Conservation (phyloP, 192 early-diverging fungal species). For the Backusella luteola region DNA sequence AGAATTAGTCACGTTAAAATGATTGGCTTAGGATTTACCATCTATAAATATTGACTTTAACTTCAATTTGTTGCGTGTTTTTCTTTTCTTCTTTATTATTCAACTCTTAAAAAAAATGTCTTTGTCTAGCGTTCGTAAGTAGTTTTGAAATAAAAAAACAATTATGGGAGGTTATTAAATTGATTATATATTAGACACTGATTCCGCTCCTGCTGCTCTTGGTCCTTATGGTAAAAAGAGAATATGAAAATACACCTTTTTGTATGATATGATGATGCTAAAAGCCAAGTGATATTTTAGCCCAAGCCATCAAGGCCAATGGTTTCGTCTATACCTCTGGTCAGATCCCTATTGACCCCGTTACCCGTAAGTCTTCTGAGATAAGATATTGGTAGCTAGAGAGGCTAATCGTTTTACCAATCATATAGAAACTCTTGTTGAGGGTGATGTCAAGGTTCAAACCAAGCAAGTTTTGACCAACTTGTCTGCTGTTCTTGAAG, state of each 20-base stretch:
- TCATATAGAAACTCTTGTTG: slow-evolving; percentile 23
- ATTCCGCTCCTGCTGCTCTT: slow-evolving; percentile 66
- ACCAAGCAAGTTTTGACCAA: slow-evolving; percentile 75
- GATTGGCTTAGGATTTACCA: background rate
- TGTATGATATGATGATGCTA: background rate
- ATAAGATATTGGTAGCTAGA: background rate
- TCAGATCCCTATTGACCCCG: slow-evolving; percentile 72
- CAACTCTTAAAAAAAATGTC: slow-evolving; percentile 7
- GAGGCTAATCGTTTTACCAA: background rate
- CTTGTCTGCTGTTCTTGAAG: slow-evolving; percentile 80
- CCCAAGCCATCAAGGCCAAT: slow-evolving; percentile 79
- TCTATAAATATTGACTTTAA: background rate
- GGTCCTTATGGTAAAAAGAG: slow-evolving; percentile 69
- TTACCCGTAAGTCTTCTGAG: slow-evolving; percentile 54
- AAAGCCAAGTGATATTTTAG: slow-evolving; percentile 26
- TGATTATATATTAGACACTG: slow-evolving; percentile 35
- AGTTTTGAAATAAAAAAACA: slow-evolving; percentile 8
- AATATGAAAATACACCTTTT: background rate
- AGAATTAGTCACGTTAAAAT: background rate
- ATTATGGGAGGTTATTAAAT: background rate
- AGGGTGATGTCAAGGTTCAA: slow-evolving; percentile 33
- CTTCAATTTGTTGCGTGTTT: background rate
- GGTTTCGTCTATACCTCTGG: slow-evolving; percentile 83
- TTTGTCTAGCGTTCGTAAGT: slow-evolving; percentile 9
- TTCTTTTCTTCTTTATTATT: background rate